A percentile compares a stretch with the other conserved stretches of the same genome.
Conservation (phyloP, 805 yeast genomes). For the Wickerhamiella allomyrinae region DNA sequence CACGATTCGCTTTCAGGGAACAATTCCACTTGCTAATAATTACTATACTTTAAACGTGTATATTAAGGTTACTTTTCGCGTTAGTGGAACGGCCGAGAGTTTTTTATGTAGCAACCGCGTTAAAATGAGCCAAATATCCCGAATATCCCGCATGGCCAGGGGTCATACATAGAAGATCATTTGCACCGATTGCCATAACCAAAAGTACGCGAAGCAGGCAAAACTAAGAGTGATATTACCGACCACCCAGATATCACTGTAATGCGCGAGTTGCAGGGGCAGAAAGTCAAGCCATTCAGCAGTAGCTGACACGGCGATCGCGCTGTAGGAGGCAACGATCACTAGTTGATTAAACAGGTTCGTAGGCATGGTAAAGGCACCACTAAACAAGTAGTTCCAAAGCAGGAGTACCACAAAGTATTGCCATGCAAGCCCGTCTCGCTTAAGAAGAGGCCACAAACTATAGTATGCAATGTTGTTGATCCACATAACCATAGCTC, state of each 20-base stretch:
- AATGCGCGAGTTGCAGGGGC: constrained; percentile 21
- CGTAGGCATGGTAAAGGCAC: constrained; percentile 25
- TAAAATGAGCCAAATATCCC: background rate
- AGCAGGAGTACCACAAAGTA: constrained; percentile 45
- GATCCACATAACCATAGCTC: constrained; percentile 77
- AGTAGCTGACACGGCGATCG: constrained; percentile 36
- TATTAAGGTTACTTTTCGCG: background rate
- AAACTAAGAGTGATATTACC: constrained; percentile 62
- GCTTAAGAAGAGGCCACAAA: constrained; percentile 70
- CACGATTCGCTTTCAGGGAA: constrained; percentile 23
- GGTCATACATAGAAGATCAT: background rate
- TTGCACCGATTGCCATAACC: constrained; percentile 49
- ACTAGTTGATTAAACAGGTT: constrained; percentile 36
- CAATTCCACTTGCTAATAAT: constrained; percentile 4
- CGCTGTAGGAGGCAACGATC: constrained; percentile 39
- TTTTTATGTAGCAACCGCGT: constrained; percentile 30
- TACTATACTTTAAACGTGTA: background rate
- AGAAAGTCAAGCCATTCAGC: constrained; percentile 46
- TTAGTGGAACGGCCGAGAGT: constrained; percentile 25
- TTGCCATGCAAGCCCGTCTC: constrained; percentile 63
- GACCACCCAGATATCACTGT: constrained; percentile 80
- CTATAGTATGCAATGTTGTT: constrained; percentile 74
- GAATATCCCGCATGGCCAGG: background rate
- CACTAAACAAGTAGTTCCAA: constrained; percentile 68
- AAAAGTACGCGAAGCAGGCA: constrained; percentile 57